phyloP scores from a whole-genome alignment of 1,284 basidiomycete species.

The Cryptococcus sp. region DNA sequence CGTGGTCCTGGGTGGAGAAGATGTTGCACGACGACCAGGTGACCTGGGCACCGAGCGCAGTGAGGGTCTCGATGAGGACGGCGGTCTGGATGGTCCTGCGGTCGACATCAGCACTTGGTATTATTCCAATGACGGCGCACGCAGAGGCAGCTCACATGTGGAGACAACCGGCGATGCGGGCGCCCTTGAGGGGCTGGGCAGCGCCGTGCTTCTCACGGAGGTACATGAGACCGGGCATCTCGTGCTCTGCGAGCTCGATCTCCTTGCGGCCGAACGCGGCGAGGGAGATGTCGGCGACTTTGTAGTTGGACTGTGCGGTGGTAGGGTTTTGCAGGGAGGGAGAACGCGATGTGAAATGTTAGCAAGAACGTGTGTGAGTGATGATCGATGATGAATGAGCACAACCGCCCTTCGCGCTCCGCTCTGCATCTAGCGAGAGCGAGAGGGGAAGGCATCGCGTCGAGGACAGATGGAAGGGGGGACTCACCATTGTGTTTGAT shows the following conservation, averaged over 20 bases:
- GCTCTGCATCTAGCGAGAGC: background rate
- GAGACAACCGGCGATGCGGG: slow-evolving; percentile 95
- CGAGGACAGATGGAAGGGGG: background rate
- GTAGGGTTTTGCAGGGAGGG: background rate
- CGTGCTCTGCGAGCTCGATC: slow-evolving; percentile 87
- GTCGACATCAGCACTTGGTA: slow-evolving; percentile 6
- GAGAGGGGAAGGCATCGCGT: background rate
- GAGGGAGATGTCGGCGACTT: slow-evolving; percentile 80
- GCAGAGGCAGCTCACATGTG: slow-evolving; percentile 70
- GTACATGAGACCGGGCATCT: slow-evolving; percentile 77
- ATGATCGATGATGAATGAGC: slow-evolving; percentile 12
- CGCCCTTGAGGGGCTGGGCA: slow-evolving; percentile 86
- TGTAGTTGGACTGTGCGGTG: slow-evolving; percentile 34
- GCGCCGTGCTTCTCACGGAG: slow-evolving; percentile 81
- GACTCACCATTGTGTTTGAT: slow-evolving; percentile 20
- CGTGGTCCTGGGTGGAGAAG: slow-evolving; percentile 99
- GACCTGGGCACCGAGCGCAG: slow-evolving; percentile 92
- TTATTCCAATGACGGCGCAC: background rate
- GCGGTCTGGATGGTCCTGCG: slow-evolving; percentile 93
- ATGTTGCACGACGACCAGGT: slow-evolving; percentile 99
- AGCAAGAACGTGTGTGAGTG: slow-evolving; percentile 13
- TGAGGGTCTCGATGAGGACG: slow-evolving; percentile 94
- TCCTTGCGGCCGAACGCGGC: slow-evolving; percentile 85
- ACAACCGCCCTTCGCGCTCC: background rate
- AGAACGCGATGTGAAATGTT: background rate